Evolutionary conservation across 2,329 filamentous ascomycete species (phyloP).

Genomic region (Ophiocordyceps robertsii): DNA sequence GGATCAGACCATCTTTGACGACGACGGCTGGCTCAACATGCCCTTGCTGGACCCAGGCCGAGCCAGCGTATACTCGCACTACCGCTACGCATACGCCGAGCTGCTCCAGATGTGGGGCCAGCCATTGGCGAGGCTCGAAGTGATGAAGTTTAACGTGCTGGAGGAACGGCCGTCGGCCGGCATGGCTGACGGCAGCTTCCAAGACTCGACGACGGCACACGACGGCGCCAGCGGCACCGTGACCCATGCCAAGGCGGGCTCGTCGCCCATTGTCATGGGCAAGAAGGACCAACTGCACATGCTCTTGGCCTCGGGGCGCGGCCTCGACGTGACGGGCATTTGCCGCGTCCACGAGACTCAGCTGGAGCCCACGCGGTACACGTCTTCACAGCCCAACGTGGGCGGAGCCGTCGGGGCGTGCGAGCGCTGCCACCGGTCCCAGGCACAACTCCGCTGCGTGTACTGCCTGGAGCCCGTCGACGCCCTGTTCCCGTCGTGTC

Average conservation of each 20-base stretch:
- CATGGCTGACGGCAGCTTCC: constrained; percentile 17
- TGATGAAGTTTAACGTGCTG: constrained; percentile 56
- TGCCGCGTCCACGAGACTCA: constrained; percentile 50
- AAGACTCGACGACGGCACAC: constrained; percentile 22
- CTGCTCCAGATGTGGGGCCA: constrained; percentile 54
- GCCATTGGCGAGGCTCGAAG: constrained; percentile 48
- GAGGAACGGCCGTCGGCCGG: constrained; percentile 27
- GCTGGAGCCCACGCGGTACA: constrained; percentile 42
- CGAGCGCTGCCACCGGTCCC: constrained; percentile 37
- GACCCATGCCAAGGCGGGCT: constrained; percentile 22
- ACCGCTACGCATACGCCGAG: constrained; percentile 54
- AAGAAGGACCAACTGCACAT: constrained; percentile 39
- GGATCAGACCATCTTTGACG: constrained; percentile 53
- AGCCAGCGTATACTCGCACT: constrained; percentile 39
- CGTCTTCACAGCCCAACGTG: constrained; percentile 21
- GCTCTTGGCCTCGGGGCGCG: constrained; percentile 37
- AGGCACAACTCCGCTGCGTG: constrained; percentile 46
- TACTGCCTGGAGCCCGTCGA: constrained; percentile 49
- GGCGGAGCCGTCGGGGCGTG: constrained; percentile 36
- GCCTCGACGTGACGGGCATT: constrained; percentile 49
- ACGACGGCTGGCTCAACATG: constrained; percentile 50
- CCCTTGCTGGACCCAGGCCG: constrained; percentile 41
- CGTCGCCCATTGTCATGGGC: constrained; percentile 41
- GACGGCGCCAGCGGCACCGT: constrained; percentile 23
- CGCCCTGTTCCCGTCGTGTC: constrained; percentile 45